phyloP scores from a whole-genome alignment of 2,329 filamentous ascomycete species.

The Colletotrichum sp. region DNA sequence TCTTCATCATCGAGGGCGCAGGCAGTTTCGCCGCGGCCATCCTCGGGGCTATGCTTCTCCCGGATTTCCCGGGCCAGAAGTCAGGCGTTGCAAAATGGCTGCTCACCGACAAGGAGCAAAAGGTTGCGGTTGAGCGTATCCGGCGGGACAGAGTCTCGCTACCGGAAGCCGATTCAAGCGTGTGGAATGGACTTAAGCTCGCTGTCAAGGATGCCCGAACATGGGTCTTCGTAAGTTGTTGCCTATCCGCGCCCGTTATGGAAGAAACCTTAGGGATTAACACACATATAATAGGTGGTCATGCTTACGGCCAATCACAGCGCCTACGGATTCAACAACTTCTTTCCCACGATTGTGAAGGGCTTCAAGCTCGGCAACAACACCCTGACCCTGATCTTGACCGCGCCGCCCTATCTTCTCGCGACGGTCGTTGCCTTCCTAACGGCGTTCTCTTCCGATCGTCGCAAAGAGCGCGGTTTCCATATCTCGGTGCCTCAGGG shows the following conservation, averaged over 20 bases:
- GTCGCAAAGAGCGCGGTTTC: constrained; percentile 21
- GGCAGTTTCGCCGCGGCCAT: not conserved
- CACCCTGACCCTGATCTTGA: constrained; percentile 33
- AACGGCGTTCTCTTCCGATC: constrained; percentile 21
- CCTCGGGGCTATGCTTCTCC: not conserved
- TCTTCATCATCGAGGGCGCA: not conserved
- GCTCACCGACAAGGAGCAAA: not conserved
- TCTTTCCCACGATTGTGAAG: constrained; percentile 33
- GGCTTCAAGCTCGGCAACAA: constrained; percentile 29
- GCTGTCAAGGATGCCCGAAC: constrained; percentile 26
- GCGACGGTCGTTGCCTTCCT: constrained; percentile 16
- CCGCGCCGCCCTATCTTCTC: constrained; percentile 28
- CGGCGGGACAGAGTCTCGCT: constrained; percentile 25
- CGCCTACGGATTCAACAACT: constrained; percentile 28
- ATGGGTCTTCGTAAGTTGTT: constrained; percentile 25
- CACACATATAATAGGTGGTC: not conserved
- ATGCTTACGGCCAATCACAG: constrained; percentile 26
- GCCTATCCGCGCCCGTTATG: not conserved
- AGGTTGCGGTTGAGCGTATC: constrained; percentile 17
- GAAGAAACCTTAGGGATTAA: not conserved
- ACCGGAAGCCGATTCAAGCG: constrained; percentile 2
- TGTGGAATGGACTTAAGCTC: constrained; percentile 22
- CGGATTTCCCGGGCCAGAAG: constrained; percentile 7
- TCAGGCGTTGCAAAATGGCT: not conserved
- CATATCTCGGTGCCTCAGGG: constrained; percentile 20